Base-by-base conservation (phyloP, 2,329 filamentous ascomycete genomes). In the Ophiosphaerella korrae region DNA sequence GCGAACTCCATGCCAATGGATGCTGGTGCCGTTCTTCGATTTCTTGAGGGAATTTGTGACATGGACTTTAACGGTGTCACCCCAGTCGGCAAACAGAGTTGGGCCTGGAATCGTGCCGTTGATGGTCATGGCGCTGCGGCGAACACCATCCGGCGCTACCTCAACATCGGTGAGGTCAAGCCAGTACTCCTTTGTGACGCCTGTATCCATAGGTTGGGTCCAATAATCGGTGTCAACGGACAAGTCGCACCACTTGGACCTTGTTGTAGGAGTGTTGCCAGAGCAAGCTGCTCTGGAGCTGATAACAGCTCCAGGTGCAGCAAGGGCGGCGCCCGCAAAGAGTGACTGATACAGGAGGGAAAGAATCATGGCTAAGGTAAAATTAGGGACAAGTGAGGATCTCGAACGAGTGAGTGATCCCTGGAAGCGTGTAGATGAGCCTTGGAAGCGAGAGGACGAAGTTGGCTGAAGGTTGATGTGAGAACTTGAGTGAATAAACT, bases 61-160 rank as follows among this genome's bases (percentile, higher is more conserved):
- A 34, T 73, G 71, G 23, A 78, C 66, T 9, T 72, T 58, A 42
- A 75, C 64, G 8, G 54, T 74, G 42, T 75, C 73, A 7, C 75
- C 75, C 68, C 71, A 74, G 36, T 75, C 66, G 39, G 66, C 77
- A 34, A 72, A 73, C 23, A 78, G 71, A 0, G 75, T 75, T 1
- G 78, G 77, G 4, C 77, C 77, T 14, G 75, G 77, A 46, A 77
- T 73, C 3, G 73, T 68, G 5, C 75, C 75, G 51, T 80, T 79
- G 57, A 79, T 50, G 23, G 66, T 59, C 64, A 70, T 67, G 59
- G 44, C 73, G 1, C 63, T 58, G 21, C 67, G 64, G 2, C 61
- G 63, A 2, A 84, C 82, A 16, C 85, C 84, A 63, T 87, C 85
- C 0, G 83, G 82, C 3, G 77, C 68, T 14, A 76, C 61, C 0